Evolutionary conservation across 2,329 filamentous ascomycete species (phyloP).

Genomic region (Diaporthe batatas): DNA sequence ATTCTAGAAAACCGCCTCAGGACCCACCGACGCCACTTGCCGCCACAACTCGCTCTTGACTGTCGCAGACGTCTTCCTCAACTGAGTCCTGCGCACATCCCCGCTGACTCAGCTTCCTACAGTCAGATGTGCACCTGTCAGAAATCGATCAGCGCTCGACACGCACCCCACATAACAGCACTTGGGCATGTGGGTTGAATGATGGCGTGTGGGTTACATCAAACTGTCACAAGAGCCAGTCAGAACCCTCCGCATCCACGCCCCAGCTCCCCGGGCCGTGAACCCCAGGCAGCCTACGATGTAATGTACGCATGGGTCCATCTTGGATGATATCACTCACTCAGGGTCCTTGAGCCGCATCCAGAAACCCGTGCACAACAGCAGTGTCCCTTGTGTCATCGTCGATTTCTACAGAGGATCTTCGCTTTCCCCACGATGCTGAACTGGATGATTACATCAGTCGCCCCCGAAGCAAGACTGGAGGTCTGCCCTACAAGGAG

Average conservation of each 20-base stretch:
- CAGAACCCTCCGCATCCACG: constrained; percentile 8
- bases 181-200: constrained; percentile 4
- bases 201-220: constrained; percentile 35
- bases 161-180: constrained; percentile 29
- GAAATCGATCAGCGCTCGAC: constrained; percentile 28
- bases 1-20: constrained; percentile 14
- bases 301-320: not conserved
- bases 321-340: constrained; percentile 37
- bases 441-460: constrained; percentile 19
- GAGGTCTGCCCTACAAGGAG: constrained; percentile 19
- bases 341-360: constrained; percentile 29
- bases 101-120: constrained; percentile 29
- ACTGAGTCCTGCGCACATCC: constrained; percentile 1
- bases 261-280: constrained; percentile 30
- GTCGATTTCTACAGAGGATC: constrained; percentile 14
- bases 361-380: not conserved
- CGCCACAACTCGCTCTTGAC: constrained; percentile 31
- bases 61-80: not conserved
- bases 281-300: constrained; percentile 20
- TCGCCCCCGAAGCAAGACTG: not conserved
- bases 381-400: not conserved
- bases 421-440: constrained; percentile 1
- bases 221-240: not conserved
- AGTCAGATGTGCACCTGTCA: not conserved
- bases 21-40: constrained; percentile 4